A percentile compares a stretch with the other conserved stretches of the same genome.
Evolutionary conservation across 2,329 filamentous ascomycete genomes (phyloP).

Genomic region (Dryadomyces sulphureus): DNA sequence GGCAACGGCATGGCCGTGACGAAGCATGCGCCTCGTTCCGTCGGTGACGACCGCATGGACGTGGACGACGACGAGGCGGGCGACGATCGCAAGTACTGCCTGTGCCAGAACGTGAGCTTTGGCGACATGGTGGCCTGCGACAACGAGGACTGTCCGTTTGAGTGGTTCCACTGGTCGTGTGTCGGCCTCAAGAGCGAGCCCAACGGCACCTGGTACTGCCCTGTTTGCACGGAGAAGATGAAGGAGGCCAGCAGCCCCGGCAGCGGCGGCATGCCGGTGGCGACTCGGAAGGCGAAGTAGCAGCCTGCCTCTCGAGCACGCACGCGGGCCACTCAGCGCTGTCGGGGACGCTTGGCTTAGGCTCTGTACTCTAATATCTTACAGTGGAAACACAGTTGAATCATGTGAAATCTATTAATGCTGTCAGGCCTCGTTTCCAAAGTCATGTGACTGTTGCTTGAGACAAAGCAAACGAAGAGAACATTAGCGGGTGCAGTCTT

Average conservation of each 20-base stretch:
- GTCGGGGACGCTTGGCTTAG: not conserved
- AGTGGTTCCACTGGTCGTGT: constrained; percentile 80
- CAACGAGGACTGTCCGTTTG: constrained; percentile 64
- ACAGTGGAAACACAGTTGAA: not conserved
- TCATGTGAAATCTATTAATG: constrained; percentile 1
- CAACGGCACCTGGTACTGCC: constrained; percentile 53
- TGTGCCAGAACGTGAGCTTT: constrained; percentile 70
- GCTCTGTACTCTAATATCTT: not conserved
- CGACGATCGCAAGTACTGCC: constrained; percentile 69
- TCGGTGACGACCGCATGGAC: constrained; percentile 36
- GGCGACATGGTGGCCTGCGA: constrained; percentile 85
- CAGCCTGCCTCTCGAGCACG: not conserved
- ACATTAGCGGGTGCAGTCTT: not conserved
- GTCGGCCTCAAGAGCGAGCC: constrained; percentile 55
- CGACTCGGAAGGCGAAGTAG: constrained; percentile 9
- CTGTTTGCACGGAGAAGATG: constrained; percentile 40
- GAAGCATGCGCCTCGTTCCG: constrained; percentile 13
- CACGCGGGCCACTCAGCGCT: not conserved
- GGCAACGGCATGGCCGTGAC: not conserved
- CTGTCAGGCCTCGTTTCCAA: not conserved
- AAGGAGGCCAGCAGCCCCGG: constrained; percentile 15
- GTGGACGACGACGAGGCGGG: constrained; percentile 55
- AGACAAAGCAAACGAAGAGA: not conserved
- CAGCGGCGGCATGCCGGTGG: constrained; percentile 3
- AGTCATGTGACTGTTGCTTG: not conserved